Conservation (phyloP, 2,329 filamentous ascomycete species). For the Trichoderma atrobrunneum region DNA sequence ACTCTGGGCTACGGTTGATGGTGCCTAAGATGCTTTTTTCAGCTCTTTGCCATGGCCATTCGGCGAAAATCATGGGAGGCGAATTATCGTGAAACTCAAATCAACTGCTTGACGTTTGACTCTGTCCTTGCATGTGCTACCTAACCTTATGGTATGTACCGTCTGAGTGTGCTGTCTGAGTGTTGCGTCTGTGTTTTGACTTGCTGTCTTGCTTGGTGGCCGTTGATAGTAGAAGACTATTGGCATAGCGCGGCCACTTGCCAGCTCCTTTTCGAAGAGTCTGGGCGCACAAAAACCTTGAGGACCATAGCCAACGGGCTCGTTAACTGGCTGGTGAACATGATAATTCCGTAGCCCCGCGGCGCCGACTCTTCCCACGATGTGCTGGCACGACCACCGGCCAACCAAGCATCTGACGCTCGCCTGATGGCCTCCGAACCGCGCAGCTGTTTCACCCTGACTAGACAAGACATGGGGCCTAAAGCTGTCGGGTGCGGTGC, state of each 20-base stretch:
- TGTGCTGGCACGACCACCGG: conserved; percentile 11
- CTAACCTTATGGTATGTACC: neutral
- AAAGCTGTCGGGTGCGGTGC: neutral
- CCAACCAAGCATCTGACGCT: conserved; percentile 15
- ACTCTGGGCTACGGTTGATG: neutral
- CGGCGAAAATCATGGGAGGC: neutral
- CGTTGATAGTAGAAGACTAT: neutral
- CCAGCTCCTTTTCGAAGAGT: neutral
- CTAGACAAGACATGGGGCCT: neutral
- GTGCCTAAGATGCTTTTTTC: conserved; percentile 2
- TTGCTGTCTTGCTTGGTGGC: neutral
- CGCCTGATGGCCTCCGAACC: conserved; percentile 5
- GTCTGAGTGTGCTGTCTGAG: neutral
- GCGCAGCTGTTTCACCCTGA: conserved; percentile 14
- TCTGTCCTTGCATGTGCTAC: neutral
- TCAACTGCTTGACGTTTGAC: neutral
- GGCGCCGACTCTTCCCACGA: neutral
- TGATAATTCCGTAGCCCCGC: neutral
- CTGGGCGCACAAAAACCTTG: neutral
- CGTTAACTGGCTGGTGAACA: neutral
- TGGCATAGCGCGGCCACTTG: neutral
- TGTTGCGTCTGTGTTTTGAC: neutral
- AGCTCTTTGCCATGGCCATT: neutral
- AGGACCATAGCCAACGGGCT: neutral
- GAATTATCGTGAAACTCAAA: conserved; percentile 6